Evolutionary conservation across 441 rosid species (phyloP), one percentile per base, ranked within the genome.

Genomic region (Biscutella laevigata): DNA sequence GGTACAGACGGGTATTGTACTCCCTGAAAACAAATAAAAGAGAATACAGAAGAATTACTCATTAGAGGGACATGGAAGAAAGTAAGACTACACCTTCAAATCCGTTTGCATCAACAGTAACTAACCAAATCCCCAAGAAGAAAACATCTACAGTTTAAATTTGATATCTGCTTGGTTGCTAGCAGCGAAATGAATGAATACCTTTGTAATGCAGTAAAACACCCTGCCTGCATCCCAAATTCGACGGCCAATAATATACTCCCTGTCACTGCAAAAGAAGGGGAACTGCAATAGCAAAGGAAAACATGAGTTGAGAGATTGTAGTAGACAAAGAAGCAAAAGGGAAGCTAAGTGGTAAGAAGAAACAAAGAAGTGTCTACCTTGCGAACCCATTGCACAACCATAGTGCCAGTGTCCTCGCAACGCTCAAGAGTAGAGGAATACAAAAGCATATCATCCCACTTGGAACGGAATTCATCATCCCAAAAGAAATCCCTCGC

Each of bases 401-500:
- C 59, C 94, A 85, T 78, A 41, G 83, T 65, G 64, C 98, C 98
- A 0, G 90, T 83, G 44, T 64, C 68, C 17, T 73, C 77, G 63
- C 94, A 87, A 54, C 72, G 73, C 72, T 91, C 94, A 59, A 80
- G 69, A 7, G 71, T 84, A 40, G 73, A 40, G 29, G 95, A 77
- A 38, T 46, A 48, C 62, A 81, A 24, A 49, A 91, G 80, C 98
- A 87, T 87, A 64, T 83, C 86, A 55, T 87, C 98, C 96, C 98
- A 91, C 50, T 80, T 72, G 36, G 57, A 7, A 41, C 98, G 75
- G 56, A 70, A 85, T 17, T 77, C 85, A 62, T 91, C 95, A 42
- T 91, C 98, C 98, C 96, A 87, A 54, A 91, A 91, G 79, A 87
- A 87, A 57, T 91, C 95, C 54, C 96, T 85, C 38, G 77, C 77